These are phyloP conservation scores for Pichia kudriavzevii DNA, from an alignment of 1,139 yeast species.

Conservation along the genomic window DNA sequence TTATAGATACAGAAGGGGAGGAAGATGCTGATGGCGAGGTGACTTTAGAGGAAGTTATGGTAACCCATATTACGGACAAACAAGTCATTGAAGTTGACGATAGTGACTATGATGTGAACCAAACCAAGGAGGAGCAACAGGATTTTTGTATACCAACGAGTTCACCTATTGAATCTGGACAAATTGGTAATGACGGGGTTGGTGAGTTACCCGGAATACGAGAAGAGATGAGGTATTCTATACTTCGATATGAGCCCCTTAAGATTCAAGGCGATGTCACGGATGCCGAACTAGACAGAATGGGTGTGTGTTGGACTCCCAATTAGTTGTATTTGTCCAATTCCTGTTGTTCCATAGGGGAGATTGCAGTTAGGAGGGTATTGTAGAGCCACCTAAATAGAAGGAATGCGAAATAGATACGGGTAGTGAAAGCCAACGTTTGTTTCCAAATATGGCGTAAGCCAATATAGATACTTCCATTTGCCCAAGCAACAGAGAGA, in stretches of 20 bases:
- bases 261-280: slow-evolving; percentile 14
- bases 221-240: slow-evolving; percentile 13
- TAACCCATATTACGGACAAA: neutral
- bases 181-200: slow-evolving; percentile 6
- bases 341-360: slow-evolving; percentile 25
- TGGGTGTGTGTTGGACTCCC: slow-evolving; percentile 26
- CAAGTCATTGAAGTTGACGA: neutral
- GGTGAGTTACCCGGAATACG: slow-evolving; percentile 15
- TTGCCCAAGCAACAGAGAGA: too few relatives aligned
- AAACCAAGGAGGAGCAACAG: too few relatives aligned
- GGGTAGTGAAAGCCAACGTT: too few relatives aligned
- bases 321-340: slow-evolving; percentile 21
- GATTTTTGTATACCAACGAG: slow-evolving; percentile 14
- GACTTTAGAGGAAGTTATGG: neutral
- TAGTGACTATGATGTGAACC: slow-evolving; percentile 7
- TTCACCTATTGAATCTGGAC: slow-evolving; percentile 9
- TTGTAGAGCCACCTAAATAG: too few relatives aligned
- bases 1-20: too few relatives aligned
- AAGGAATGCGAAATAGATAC: too few relatives aligned
- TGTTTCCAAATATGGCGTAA: too few relatives aligned
- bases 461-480: too few relatives aligned
- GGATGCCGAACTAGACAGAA: slow-evolving; percentile 20
- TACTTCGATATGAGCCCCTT: slow-evolving; percentile 22
- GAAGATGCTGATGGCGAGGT: neutral
- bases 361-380: too few relatives aligned